phyloP scores from a whole-genome alignment of 1,284 basidiomycete species.

The Paramarasmius palmivorus region DNA sequence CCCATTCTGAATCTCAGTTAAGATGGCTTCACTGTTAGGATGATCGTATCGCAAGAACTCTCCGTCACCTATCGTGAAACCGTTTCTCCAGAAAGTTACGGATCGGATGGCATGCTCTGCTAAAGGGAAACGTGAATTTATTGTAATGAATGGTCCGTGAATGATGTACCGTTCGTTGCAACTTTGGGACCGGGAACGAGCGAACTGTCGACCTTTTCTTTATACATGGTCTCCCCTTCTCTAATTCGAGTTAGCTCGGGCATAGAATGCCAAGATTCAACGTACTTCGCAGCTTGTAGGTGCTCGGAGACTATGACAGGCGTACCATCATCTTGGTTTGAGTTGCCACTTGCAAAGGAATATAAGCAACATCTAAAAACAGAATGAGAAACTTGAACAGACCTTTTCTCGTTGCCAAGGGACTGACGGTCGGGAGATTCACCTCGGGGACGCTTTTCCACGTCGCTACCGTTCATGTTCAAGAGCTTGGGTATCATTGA shows the following conservation, averaged over 20 bases:
- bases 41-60: too few species aligned
- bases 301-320: slow-evolving; percentile 56
- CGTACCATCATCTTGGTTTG: slow-evolving; percentile 82
- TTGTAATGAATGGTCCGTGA: not conserved
- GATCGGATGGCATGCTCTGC: slow-evolving; percentile 70
- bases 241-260: too few species aligned
- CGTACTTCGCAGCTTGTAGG: too few species aligned
- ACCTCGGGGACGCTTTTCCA: too few species aligned
- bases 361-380: slow-evolving; percentile 1
- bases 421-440: too few species aligned
- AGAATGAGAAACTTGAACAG: slow-evolving; percentile 16
- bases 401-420: slow-evolving; percentile 89
- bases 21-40: too few species aligned
- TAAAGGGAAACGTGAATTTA: slow-evolving; percentile 20
- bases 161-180: slow-evolving; percentile 23
- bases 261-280: too few species aligned
- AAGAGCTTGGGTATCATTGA: too few species aligned
- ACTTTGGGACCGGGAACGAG: slow-evolving; percentile 72
- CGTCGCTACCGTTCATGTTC: too few species aligned
- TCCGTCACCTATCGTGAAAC: too few species aligned
- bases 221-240: slow-evolving; percentile 83
- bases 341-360: slow-evolving; percentile 69
- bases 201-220: slow-evolving; percentile 76
- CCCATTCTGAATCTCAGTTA: too few species aligned
- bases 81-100: slow-evolving; percentile 93